These are phyloP conservation scores for Fraxinus nigra DNA, from an alignment of 305 asterid species.

Conservation along the genomic window DNA sequence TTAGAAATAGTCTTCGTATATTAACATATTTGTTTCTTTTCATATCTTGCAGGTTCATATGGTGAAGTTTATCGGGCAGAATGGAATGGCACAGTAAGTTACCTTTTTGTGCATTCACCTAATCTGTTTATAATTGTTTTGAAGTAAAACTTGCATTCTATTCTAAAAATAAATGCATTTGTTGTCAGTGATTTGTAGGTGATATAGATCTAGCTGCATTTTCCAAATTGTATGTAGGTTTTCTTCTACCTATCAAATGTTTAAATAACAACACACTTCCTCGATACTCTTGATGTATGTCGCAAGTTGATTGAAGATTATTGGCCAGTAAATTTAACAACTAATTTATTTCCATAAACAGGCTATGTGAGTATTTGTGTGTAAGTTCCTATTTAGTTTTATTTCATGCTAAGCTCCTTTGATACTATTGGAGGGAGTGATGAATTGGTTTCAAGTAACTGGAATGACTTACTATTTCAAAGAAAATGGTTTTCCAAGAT, in stretches of 20 bases:
- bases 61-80: slow-evolving; percentile 97
- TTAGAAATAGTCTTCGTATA: slow-evolving; percentile 4
- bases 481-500: slow-evolving; percentile 1
- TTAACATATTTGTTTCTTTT: slow-evolving; percentile 22
- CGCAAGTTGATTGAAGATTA: not conserved
- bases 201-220: not conserved
- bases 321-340: not conserved
- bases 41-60: slow-evolving; percentile 69
- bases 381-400: slow-evolving; percentile 9
- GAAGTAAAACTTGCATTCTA: not conserved
- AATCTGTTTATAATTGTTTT: slow-evolving; percentile 13
- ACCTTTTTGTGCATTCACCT: slow-evolving; percentile 20
- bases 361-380: slow-evolving; percentile 11
- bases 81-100: slow-evolving; percentile 92
- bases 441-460: not conserved
- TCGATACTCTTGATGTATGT: not conserved
- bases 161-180: not conserved
- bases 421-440: not conserved
- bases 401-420: not conserved
- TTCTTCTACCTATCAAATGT: not conserved
- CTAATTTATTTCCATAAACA: not conserved
- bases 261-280: not conserved
- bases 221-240: not conserved
- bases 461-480: not conserved
- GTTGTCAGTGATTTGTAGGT: not conserved